phyloP scores from a whole-genome alignment of 2,329 filamentous ascomycete genomes.

The Taxawa tesnikishii region DNA sequence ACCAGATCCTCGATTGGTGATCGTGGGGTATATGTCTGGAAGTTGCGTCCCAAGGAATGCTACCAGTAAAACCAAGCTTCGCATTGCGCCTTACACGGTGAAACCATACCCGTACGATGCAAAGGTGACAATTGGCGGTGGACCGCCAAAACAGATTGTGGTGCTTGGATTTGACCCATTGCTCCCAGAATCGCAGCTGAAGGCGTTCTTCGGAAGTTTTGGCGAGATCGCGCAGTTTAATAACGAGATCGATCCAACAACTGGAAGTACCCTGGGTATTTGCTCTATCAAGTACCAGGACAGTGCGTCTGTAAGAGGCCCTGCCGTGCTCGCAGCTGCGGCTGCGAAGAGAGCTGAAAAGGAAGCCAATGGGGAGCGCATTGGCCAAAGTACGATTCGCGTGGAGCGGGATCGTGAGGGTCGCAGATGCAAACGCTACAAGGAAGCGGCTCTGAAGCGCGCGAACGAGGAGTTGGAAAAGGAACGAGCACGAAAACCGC shows the following conservation, averaged over 20 bases:
- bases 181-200: slow-evolving; percentile 65
- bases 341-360: slow-evolving; percentile 72
- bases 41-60: slow-evolving; percentile 37
- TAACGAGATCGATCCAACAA: slow-evolving; percentile 90
- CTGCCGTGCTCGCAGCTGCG: slow-evolving; percentile 55
- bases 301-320: slow-evolving; percentile 39
- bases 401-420: slow-evolving; percentile 88
- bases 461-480: slow-evolving; percentile 49
- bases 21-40: slow-evolving; percentile 46
- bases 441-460: slow-evolving; percentile 60
- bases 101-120: slow-evolving; percentile 73
- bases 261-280: slow-evolving; percentile 86
- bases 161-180: slow-evolving; percentile 95
- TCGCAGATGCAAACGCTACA: slow-evolving; percentile 63
- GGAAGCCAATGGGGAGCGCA: slow-evolving; percentile 63
- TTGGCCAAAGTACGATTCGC: slow-evolving; percentile 64
- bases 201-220: slow-evolving; percentile 64
- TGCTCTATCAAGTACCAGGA: slow-evolving; percentile 86
- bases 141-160: slow-evolving; percentile 80
- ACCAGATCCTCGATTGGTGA: slow-evolving; percentile 69
- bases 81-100: slow-evolving; percentile 63
- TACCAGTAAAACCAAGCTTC: slow-evolving; percentile 58
- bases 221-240: slow-evolving; percentile 83
- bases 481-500: slow-evolving; percentile 19
- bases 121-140: slow-evolving; percentile 73